Evolutionary conservation across 164 flowering plant genomes (phyloP).

Genomic region (Brasenia schreberi): DNA sequence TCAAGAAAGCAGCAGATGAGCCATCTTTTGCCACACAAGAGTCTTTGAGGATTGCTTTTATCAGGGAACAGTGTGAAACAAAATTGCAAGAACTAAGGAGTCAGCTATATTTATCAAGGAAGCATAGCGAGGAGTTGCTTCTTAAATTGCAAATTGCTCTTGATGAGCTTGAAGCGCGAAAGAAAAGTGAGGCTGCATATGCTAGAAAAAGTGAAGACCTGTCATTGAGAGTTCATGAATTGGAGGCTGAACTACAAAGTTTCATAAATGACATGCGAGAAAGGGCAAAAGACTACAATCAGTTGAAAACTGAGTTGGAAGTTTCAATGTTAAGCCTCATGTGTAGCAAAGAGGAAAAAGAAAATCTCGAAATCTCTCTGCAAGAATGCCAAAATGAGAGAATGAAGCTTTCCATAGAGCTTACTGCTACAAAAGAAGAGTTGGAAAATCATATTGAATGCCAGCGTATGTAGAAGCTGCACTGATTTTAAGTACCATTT

Average conservation of each 20-base stretch:
- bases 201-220: conserved; percentile 62
- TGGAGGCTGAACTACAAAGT: conserved; percentile 56
- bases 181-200: conserved; percentile 66
- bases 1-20: conserved; percentile 42
- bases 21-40: conserved; percentile 44
- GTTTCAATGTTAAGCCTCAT: conserved; percentile 76
- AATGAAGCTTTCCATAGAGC: conserved; percentile 30
- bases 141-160: conserved; percentile 77
- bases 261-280: conserved; percentile 58
- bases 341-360: conserved; percentile 89
- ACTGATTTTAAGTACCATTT: too few relatives aligned
- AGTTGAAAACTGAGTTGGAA: conserved; percentile 76
- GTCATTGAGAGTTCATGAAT: conserved; percentile 36
- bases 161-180: conserved; percentile 67
- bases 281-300: conserved; percentile 43
- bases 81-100: conserved; percentile 66
- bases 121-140: conserved; percentile 86
- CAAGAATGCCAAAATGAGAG: conserved; percentile 46
- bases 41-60: conserved; percentile 73
- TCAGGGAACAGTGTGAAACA: conserved; percentile 90
- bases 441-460: conserved; percentile 1
- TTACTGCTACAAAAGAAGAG: conserved; percentile 23
- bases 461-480: neutral
- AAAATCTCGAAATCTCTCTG: conserved; percentile 55
- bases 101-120: conserved; percentile 65